These are phyloP conservation scores for Floccularia luteovirens DNA, from an alignment of 768 basidiomycete genomes.

Conservation along the genomic window DNA sequence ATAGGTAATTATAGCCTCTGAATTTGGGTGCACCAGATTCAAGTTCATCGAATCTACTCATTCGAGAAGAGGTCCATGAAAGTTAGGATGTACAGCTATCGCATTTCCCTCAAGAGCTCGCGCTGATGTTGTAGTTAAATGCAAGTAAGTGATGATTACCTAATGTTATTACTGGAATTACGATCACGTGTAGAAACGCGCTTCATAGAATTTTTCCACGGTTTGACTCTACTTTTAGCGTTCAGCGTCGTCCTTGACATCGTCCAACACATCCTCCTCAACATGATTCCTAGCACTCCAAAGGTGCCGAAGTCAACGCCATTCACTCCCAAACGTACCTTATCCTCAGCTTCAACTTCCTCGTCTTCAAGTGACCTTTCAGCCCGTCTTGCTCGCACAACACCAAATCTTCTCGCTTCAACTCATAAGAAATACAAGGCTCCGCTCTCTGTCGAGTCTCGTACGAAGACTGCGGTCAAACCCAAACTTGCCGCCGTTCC, in stretches of 20 bases:
- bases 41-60: too few relatives aligned
- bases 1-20: too few relatives aligned
- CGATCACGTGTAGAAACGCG: too few relatives aligned
- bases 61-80: too few relatives aligned
- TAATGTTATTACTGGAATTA: too few relatives aligned
- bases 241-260: background rate
- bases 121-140: too few relatives aligned
- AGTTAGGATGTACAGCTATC: too few relatives aligned
- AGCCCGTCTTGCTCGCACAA: slow-evolving; percentile 23
- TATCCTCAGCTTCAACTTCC: slow-evolving; percentile 23
- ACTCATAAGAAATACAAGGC: slow-evolving; percentile 68
- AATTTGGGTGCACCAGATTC: too few relatives aligned
- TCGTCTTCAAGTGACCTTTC: slow-evolving; percentile 15
- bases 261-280: background rate
- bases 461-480: slow-evolving; percentile 10
- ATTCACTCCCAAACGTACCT: slow-evolving; percentile 50
- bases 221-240: background rate
- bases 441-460: slow-evolving; percentile 38
- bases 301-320: slow-evolving; percentile 30
- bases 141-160: too few relatives aligned
- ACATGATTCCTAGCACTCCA: slow-evolving; percentile 17
- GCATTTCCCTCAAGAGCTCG: too few relatives aligned
- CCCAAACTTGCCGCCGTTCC: slow-evolving; percentile 38
- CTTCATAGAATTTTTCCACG: background rate
- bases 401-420: slow-evolving; percentile 21